Conservation (phyloP, 2,329 filamentous ascomycete genomes). For the Sarocladium brachiariae region DNA sequence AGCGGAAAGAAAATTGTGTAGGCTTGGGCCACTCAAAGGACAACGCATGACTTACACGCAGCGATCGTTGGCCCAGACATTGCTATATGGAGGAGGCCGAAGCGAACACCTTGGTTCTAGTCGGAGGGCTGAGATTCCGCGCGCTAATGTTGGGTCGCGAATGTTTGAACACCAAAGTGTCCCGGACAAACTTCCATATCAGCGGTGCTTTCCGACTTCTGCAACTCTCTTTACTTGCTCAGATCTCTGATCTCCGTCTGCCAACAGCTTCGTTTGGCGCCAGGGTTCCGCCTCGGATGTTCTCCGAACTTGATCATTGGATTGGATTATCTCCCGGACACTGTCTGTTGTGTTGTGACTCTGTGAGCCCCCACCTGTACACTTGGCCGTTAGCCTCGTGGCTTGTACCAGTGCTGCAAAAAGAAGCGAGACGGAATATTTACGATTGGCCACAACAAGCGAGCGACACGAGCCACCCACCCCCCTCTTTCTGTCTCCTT, state of each 20-base stretch:
- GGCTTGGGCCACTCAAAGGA: background rate
- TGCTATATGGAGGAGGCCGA: background rate
- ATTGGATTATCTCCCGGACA: no score
- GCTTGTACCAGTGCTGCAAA: slow-evolving; percentile 6
- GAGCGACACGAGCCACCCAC: no score
- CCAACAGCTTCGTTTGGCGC: no score
- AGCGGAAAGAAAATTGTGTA: no score
- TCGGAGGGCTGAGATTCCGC: background rate
- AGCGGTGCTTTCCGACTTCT: no score
- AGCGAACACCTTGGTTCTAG: background rate
- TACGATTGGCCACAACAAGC: slow-evolving; percentile 13
- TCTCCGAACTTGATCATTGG: background rate
- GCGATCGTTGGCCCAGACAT: background rate
- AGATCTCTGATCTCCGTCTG: no score
- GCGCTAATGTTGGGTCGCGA: background rate
- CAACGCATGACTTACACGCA: background rate
- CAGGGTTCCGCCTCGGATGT: background rate
- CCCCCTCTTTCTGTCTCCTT: no score
- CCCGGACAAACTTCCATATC: no score
- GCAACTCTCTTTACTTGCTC: no score
- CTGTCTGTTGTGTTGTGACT: background rate
- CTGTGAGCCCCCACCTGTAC: background rate
- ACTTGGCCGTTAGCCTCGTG: background rate
- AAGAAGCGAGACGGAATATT: slow-evolving; percentile 10
- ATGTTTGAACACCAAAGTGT: no score